Evolutionary conservation across 169 alveolate genomes (phyloP).

Genomic region (Eimeria brunetti): DNA sequence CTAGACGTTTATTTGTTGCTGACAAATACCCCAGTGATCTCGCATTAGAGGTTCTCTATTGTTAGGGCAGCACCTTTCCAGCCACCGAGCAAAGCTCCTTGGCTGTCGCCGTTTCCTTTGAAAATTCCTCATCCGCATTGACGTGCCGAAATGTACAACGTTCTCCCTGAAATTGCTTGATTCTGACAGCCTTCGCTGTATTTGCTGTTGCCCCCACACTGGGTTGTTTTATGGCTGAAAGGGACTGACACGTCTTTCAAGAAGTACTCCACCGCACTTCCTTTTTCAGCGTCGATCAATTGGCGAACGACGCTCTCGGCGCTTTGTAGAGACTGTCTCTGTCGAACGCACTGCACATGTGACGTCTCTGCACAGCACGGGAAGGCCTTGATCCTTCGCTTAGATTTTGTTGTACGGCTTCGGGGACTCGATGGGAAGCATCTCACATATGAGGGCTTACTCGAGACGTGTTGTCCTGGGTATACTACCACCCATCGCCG

Average conservation of each 20-base stretch:
- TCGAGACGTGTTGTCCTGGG: neutral
- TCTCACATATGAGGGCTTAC: neutral
- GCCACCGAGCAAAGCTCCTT: neutral
- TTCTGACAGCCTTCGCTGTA: neutral
- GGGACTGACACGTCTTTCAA: neutral
- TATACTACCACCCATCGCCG: neutral
- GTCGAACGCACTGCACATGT: neutral
- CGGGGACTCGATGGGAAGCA: neutral
- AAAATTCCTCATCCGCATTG: neutral
- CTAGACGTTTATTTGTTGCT: neutral
- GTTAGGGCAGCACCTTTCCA: neutral
- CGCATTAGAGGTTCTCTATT: neutral
- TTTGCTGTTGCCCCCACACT: neutral
- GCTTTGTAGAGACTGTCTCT: neutral
- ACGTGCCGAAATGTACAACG: neutral
- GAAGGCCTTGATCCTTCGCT: neutral
- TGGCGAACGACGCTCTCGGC: neutral
- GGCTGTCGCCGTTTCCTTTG: neutral
- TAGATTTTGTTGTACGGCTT: neutral
- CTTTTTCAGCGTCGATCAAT: neutral
- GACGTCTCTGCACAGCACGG: neutral
- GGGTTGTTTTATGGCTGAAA: neutral
- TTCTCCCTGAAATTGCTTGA: neutral
- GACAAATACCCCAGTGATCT: neutral
- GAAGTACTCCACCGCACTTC: neutral